phyloP scores from a whole-genome alignment of 2,329 filamentous ascomycete genomes.

The Microcyclospora pomicola region DNA sequence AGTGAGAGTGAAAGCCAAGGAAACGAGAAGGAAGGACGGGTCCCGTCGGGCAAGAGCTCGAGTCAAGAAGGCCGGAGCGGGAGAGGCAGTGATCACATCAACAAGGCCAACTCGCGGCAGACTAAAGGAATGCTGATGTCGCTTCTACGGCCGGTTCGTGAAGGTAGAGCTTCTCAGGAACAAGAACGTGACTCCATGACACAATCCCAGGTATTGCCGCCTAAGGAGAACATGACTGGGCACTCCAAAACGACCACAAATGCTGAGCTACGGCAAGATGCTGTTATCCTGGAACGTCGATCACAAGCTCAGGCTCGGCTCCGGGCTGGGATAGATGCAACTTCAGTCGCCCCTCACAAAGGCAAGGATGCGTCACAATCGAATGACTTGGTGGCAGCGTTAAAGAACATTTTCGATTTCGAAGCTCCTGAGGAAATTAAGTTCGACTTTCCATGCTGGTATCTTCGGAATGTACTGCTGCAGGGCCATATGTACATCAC shows the following conservation, averaged over 20 bases:
- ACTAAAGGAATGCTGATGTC: conserved; percentile 49
- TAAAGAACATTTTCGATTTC: conserved; percentile 61
- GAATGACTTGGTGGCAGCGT: conserved; percentile 8
- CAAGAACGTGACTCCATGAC: conserved; percentile 17
- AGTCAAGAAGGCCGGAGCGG: conserved; percentile 8
- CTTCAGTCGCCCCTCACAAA: conserved; percentile 12
- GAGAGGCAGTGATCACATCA: conserved; percentile 35
- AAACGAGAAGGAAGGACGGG: conserved; percentile 7
- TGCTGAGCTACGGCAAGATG: conserved; percentile 27
- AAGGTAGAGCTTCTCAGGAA: conserved; percentile 20
- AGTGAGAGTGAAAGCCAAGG: conserved; percentile 58
- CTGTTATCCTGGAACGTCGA: conserved; percentile 65
- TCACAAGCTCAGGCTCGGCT: conserved; percentile 18
- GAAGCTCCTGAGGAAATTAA: conserved; percentile 71
- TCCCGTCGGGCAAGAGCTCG: conserved; percentile 7
- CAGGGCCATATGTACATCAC: conserved; percentile 97
- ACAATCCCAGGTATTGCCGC: conserved; percentile 18
- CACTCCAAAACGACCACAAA: conserved; percentile 6
- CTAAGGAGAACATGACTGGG: conserved; percentile 8
- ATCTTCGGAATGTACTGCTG: conserved; percentile 78
- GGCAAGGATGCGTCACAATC: conserved; percentile 8
- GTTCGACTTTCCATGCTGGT: conserved; percentile 85
- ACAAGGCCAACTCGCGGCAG: conserved; percentile 46
- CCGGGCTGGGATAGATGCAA: conserved; percentile 16
- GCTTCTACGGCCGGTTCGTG: conserved; percentile 42